Evolutionary conservation across 2,329 filamentous ascomycete genomes (phyloP), one percentile per base, ranked within the genome.

Genomic region (Trichoderma gracile): DNA sequence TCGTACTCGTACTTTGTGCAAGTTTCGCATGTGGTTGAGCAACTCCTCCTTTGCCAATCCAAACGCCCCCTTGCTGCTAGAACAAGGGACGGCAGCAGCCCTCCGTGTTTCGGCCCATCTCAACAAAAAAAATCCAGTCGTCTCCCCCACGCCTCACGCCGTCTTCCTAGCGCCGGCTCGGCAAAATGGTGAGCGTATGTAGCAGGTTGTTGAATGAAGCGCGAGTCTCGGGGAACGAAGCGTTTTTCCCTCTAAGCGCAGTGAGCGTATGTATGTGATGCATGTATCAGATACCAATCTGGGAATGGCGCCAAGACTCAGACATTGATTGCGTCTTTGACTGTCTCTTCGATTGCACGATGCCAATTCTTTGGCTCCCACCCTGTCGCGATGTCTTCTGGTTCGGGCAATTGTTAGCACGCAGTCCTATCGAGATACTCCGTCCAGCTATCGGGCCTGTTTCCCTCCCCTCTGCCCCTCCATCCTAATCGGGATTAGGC

Each of bases 61-160:
- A 38, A 38, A 19, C 10, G 56, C 56, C 58, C 58, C 58, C 47
- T 61, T 53, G 58, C 33, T 52, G 45, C 45, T 50, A 12, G 17
- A 23, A 30, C 58, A 33, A 52, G 38, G 47, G 47, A 19, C 17
- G 19, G 14, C n/a, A 19, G 10, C 19, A 62, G 8, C 17, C 40
- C 59, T 62, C 59, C 59, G 59, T 62, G 59, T 54, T 62, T 62
- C 59, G 59, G 59, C 59, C 53, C 40, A 21, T 33, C 59, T 62
- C 59, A 62, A 62, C 59, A 62, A 62, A 61, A 62, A 62, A 54
- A 46, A 53, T 46, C 49, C 10, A 62, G 59, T 27, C 49, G 12
- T 52, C 33, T 38, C 40, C 59, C 59, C 59, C 59, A 62, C 59
- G 59, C 59, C 45, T 45, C 46, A 25, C 38, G 47, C 47, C 57